Percentiles rank a stretch among this genome's conserved stretches.
Conservation (phyloP, 192 early-diverging fungal species). For the Podila verticillata region DNA sequence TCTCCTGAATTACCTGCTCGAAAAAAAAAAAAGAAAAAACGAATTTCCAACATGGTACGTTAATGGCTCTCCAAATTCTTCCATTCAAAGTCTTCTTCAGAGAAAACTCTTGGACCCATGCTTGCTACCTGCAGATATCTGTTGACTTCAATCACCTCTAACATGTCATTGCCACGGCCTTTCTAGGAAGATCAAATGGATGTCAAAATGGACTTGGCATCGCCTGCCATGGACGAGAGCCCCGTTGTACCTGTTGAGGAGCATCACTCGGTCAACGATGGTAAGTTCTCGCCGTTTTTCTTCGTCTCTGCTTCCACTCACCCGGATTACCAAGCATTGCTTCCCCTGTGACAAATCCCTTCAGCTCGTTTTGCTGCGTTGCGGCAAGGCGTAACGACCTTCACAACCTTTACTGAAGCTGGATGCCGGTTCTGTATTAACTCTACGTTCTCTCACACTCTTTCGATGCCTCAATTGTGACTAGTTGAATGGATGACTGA, state of each 20-base stretch:
- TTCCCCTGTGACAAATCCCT: background rate
- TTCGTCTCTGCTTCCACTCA: background rate
- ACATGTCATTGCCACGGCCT: too few species aligned
- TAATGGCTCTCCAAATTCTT: too few species aligned
- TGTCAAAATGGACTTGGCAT: constrained; percentile 10
- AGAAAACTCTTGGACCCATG: too few species aligned
- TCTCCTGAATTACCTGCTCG: too few species aligned
- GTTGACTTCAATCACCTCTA: too few species aligned
- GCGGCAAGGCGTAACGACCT: background rate
- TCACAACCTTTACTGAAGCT: background rate
- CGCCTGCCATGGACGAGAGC: constrained; percentile 8
- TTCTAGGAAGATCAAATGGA: constrained; percentile 38
- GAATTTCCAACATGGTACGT: too few species aligned
- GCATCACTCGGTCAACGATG: constrained; percentile 9
- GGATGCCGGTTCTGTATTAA: background rate
- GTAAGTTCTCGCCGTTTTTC: constrained; percentile 8
- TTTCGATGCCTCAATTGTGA: background rate
- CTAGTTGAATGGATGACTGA: constrained; percentile 54
- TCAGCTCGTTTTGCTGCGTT: background rate
- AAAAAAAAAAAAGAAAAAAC: too few species aligned
- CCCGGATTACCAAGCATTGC: too few species aligned
- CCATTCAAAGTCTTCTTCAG: too few species aligned
- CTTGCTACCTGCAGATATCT: too few species aligned
- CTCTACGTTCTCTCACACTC: background rate
- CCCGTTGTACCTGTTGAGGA: constrained; percentile 35